Percentiles rank a stretch among this genome's conserved stretches.
Conservation (phyloP, 2,329 filamentous ascomycete species). For the Penicillium sp. region DNA sequence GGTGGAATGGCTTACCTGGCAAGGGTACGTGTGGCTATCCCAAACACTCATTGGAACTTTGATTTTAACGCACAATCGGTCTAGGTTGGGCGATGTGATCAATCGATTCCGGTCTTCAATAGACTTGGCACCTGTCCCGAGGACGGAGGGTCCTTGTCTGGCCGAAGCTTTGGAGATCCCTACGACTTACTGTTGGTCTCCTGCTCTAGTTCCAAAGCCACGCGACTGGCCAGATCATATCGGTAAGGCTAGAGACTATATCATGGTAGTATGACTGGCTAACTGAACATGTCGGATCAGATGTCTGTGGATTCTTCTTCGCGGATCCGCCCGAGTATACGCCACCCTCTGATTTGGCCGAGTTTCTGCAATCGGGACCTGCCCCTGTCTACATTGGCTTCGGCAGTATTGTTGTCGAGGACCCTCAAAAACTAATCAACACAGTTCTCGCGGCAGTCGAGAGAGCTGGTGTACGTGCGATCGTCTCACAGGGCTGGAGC, state of each 20-base stretch:
- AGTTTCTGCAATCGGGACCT: constrained; percentile 53
- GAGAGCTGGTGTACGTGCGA: constrained; percentile 53
- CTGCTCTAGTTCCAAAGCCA: constrained; percentile 47
- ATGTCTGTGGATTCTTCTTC: constrained; percentile 55
- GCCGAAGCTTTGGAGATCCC: constrained; percentile 45
- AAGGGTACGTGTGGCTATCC: constrained; percentile 42
- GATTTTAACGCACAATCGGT: neutral
- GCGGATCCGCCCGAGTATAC: constrained; percentile 41
- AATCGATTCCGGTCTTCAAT: constrained; percentile 49
- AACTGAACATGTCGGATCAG: constrained; percentile 20
- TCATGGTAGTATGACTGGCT: neutral
- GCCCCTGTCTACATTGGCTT: constrained; percentile 61
- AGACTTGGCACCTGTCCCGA: constrained; percentile 46
- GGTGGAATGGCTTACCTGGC: constrained; percentile 56
- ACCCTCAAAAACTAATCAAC: constrained; percentile 50
- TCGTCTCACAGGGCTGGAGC: constrained; percentile 61
- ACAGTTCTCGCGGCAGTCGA: constrained; percentile 55
- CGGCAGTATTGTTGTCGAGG: constrained; percentile 59
- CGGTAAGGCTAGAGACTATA: constrained; percentile 25
- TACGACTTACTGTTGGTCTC: constrained; percentile 53
- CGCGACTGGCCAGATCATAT: constrained; percentile 46
- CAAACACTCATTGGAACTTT: neutral
- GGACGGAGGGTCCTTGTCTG: constrained; percentile 43
- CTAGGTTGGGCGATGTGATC: constrained; percentile 51
- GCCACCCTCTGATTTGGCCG: constrained; percentile 45